Evolutionary conservation across 768 basidiomycete genomes (phyloP), one percentile per base, ranked within the genome.

Genomic region (Naganishia onofrii): DNA sequence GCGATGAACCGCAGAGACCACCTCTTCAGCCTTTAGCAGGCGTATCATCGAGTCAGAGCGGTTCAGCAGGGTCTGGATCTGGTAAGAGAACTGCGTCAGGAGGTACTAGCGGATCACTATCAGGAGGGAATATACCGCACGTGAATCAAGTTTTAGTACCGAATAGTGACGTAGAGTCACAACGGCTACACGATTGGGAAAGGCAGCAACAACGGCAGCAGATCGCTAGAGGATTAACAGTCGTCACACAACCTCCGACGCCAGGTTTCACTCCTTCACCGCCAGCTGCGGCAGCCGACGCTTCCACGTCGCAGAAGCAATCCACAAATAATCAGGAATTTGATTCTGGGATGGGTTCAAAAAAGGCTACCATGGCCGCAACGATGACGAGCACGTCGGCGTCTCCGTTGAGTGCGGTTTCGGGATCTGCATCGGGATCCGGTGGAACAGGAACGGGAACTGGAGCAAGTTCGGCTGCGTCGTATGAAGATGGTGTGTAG

Each of bases 181-280:
- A 17, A 21, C 21, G 10, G 26, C 60, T 26, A 2, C 60, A 44
- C 10, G 60, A 63, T 63, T 63, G 38, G 36, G 38, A n/a, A 44
- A n/a, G 60, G 60, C 60, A 63, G 42, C 60, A 44, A 23, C 60
- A 63, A 63, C 38, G 60, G 42, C 60, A 63, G 15, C 60, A 63
- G 38, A 63, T 63, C 36, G 60, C 60, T 1, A 42, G 29, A 63
- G 60, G 60, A 21, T 63, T 63, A 29, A 63, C 60, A 23, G 60
- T 63, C 1, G 60, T 63, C 21, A 63, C 60, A 10, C 60, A 63
- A 21, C 60, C 60, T 13, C 38, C 60, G 17, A 58, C 57, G 21
- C 60, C 60, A 26, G 60, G 60, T 9, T 13, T 44, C 28, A 23
- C 38, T 23, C n/a, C 38, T 8, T 42, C 60, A 10, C 21, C 34